These are phyloP conservation scores for Colletotrichum musae DNA, from an alignment of 2,329 filamentous ascomycete genomes.

Conservation along the genomic window DNA sequence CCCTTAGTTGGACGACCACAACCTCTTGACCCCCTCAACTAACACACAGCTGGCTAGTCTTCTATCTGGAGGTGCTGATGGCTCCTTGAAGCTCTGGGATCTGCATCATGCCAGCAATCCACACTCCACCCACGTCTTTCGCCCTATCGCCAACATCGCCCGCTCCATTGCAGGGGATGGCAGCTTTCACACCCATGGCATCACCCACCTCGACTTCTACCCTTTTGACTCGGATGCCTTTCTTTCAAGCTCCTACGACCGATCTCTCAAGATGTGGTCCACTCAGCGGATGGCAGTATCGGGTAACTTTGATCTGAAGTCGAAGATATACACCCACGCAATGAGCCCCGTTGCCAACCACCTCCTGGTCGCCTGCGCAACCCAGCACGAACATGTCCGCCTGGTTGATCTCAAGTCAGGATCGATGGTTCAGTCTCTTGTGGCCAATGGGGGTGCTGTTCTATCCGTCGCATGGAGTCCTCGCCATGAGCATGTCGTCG, in stretches of 20 bases:
- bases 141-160: constrained; percentile 66
- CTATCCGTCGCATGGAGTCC: constrained; percentile 87
- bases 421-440: constrained; percentile 78
- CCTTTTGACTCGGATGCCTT: constrained; percentile 84
- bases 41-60: constrained; percentile 64
- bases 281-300: constrained; percentile 73
- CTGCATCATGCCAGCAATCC: constrained; percentile 73
- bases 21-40: not conserved
- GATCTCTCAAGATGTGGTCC: constrained; percentile 81
- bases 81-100: constrained; percentile 89
- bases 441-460: constrained; percentile 78
- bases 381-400: constrained; percentile 86
- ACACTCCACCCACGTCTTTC: constrained; percentile 63
- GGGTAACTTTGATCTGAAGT: constrained; percentile 77
- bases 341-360: constrained; percentile 80
- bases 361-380: constrained; percentile 88
- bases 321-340: constrained; percentile 82
- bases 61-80: constrained; percentile 88
- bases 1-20: not conserved
- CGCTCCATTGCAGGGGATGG: constrained; percentile 54
- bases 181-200: constrained; percentile 74
- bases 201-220: constrained; percentile 84
- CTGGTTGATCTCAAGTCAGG: constrained; percentile 90
- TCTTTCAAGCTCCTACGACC: constrained; percentile 83
- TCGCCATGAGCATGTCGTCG: constrained; percentile 82